Percentiles rank a stretch among this genome's conserved stretches.
Evolutionary conservation across 352 stramenopile genomes (phyloP).

Genomic region (Phytophthora tubulina): DNA sequence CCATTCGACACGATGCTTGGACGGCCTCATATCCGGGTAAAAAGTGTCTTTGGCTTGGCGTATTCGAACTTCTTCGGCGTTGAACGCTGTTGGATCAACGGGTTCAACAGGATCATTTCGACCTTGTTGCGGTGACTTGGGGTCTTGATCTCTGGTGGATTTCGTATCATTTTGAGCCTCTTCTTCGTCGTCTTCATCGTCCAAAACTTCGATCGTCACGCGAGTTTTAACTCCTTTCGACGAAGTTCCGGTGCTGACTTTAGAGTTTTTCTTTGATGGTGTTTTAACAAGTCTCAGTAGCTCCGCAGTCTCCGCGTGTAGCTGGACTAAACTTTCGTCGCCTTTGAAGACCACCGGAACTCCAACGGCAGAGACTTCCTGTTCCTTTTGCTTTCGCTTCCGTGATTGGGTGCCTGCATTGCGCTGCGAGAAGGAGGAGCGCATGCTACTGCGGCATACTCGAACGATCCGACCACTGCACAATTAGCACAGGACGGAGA

Average conservation of each 20-base stretch:
- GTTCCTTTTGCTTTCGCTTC: slow-evolving; percentile 36
- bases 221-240: slow-evolving; percentile 43
- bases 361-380: slow-evolving; percentile 21
- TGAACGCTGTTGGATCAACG: slow-evolving; percentile 64
- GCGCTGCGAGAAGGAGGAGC: slow-evolving; percentile 53
- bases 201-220: slow-evolving; percentile 78
- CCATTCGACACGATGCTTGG: slow-evolving; percentile 57
- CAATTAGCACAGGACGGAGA: slow-evolving; percentile 34
- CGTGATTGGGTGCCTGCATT: slow-evolving; percentile 28
- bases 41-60: slow-evolving; percentile 67
- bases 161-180: slow-evolving; percentile 13
- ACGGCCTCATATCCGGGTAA: slow-evolving; percentile 60
- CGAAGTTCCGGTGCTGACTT: slow-evolving; percentile 9
- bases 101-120: slow-evolving; percentile 6
- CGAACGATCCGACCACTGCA: slow-evolving; percentile 17
- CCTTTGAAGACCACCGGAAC: slow-evolving; percentile 44
- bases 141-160: background rate
- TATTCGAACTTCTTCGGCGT: slow-evolving; percentile 65
- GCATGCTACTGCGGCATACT: slow-evolving; percentile 43
- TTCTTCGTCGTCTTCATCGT: slow-evolving; percentile 51
- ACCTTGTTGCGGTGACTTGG: background rate
- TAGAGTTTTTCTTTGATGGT: slow-evolving; percentile 33
- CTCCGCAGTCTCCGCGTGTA: slow-evolving; percentile 68
- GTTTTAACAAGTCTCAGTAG: slow-evolving; percentile 70
- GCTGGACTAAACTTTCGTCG: slow-evolving; percentile 63